A percentile compares a stretch with the other conserved stretches of the same genome.
These are phyloP conservation scores for Globisporangium radiosum DNA, from an alignment of 352 stramenopile genomes.

Conservation along the genomic window DNA sequence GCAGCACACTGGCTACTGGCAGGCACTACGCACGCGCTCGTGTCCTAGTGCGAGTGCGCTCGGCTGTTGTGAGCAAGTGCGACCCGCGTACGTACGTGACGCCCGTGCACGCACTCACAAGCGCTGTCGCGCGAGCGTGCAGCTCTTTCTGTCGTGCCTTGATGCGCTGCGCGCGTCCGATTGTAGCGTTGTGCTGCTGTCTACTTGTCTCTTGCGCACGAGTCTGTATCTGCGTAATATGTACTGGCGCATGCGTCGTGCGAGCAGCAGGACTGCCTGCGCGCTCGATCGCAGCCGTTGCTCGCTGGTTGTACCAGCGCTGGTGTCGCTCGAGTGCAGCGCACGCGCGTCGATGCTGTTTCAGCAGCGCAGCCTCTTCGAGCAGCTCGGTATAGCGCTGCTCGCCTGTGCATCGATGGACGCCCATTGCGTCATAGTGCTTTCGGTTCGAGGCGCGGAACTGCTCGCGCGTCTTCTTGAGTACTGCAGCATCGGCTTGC, in stretches of 20 bases:
- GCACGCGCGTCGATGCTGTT: constrained; percentile 8
- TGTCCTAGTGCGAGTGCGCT: not conserved
- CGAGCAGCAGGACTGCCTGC: not conserved
- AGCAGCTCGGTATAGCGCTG: constrained; percentile 26
- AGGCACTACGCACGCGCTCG: not conserved
- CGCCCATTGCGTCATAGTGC: constrained; percentile 33
- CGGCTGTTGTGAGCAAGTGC: constrained; percentile 26
- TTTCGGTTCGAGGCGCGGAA: constrained; percentile 28
- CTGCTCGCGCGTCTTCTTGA: constrained; percentile 20
- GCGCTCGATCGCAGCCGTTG: not conserved
- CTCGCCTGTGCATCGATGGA: constrained; percentile 26
- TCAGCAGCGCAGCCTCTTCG: constrained; percentile 17
- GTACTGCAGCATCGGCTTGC: constrained; percentile 7
- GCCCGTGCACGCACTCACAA: constrained; percentile 17
- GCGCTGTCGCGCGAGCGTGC: constrained; percentile 19
- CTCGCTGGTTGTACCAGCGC: constrained; percentile 31
- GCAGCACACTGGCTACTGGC: not conserved
- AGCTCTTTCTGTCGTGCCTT: constrained; percentile 15
- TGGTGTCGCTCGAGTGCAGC: constrained; percentile 19
- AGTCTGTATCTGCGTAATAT: constrained; percentile 16
- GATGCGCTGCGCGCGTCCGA: constrained; percentile 2
- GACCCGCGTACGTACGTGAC: constrained; percentile 35
- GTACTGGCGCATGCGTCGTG: constrained; percentile 8
- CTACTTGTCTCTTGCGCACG: not conserved
- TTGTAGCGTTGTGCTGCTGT: not conserved